Percentiles rank a stretch among this genome's conserved stretches.
These are phyloP conservation scores for Amphirosellinia nigrospora DNA, from an alignment of 495 filamentous ascomycete species.

Conservation along the genomic window DNA sequence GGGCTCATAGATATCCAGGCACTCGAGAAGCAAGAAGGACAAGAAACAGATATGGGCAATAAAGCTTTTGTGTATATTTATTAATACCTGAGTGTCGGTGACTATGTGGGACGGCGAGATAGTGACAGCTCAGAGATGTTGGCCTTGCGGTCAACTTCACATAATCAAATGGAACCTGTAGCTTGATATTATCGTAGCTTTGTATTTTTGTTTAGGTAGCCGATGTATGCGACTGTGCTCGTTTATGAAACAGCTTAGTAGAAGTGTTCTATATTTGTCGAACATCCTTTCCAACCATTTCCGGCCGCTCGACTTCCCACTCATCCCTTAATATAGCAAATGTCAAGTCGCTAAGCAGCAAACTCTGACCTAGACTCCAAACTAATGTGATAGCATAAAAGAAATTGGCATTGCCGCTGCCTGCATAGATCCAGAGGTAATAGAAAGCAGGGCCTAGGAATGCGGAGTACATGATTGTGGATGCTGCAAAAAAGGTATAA, in stretches of 20 bases:
- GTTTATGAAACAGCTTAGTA: background rate
- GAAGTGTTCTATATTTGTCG: conserved; percentile 69
- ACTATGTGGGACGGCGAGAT: background rate
- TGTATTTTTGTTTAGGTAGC: background rate
- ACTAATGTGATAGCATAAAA: conserved; percentile 99
- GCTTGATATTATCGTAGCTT: background rate
- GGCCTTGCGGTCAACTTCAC: background rate
- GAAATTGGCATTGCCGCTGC: conserved; percentile 97
- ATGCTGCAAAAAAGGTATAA: conserved; percentile 84
- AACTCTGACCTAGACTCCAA: conserved; percentile 86
- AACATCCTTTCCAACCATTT: conserved; percentile 84
- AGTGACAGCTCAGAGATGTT: background rate
- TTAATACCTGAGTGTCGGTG: background rate
- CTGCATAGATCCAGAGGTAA: conserved; percentile 97
- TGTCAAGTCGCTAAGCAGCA: conserved; percentile 79
- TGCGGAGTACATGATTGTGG: conserved; percentile 82
- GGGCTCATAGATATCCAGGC: background rate
- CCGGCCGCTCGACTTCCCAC: conserved; percentile 90
- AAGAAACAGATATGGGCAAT: conserved; percentile 12
- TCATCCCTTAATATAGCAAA: conserved; percentile 92
- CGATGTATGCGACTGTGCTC: background rate
- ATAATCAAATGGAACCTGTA: background rate
- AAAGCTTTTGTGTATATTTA: conserved; percentile 19
- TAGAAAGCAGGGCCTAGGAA: conserved; percentile 95
- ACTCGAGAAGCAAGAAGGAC: background rate